A percentile compares a stretch with the other conserved stretches of the same genome.
These are phyloP conservation scores for Capronia americana DNA, from an alignment of 2,329 filamentous ascomycete species.

Conservation along the genomic window DNA sequence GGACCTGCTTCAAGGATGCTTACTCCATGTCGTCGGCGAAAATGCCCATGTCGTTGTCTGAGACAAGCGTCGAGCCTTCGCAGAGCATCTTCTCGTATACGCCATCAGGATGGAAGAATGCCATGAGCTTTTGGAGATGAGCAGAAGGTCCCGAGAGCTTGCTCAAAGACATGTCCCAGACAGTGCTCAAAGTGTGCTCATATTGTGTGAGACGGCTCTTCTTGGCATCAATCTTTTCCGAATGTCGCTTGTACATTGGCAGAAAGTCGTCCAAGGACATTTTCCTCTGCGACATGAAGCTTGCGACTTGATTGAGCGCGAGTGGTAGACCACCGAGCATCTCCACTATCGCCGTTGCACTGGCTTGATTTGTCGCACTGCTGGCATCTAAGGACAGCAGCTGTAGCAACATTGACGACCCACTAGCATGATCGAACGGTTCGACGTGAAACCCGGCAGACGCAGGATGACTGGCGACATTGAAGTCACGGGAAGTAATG, in stretches of 20 bases:
- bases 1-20: no score
- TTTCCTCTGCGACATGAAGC: neutral
- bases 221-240: neutral
- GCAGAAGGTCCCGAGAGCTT: no score
- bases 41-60: no score
- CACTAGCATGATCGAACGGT: neutral
- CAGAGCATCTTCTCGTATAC: no score
- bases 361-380: neutral
- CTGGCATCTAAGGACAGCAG: neutral
- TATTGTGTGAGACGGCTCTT: constrained; percentile 3
- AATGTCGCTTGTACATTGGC: constrained; percentile 2
- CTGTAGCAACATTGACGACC: neutral
- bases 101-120: no score
- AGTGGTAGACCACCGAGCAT: constrained; percentile 7
- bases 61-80: no score
- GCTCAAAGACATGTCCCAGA: no score
- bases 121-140: no score
- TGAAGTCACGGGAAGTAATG: constrained; percentile 2
- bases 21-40: no score
- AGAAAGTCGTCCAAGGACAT: constrained; percentile 5
- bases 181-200: neutral
- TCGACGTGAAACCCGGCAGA: no score
- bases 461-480: no score
- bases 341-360: neutral
- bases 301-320: constrained; percentile 3